Conservation (phyloP, 768 basidiomycete species). For the Boletus rubropictus region DNA sequence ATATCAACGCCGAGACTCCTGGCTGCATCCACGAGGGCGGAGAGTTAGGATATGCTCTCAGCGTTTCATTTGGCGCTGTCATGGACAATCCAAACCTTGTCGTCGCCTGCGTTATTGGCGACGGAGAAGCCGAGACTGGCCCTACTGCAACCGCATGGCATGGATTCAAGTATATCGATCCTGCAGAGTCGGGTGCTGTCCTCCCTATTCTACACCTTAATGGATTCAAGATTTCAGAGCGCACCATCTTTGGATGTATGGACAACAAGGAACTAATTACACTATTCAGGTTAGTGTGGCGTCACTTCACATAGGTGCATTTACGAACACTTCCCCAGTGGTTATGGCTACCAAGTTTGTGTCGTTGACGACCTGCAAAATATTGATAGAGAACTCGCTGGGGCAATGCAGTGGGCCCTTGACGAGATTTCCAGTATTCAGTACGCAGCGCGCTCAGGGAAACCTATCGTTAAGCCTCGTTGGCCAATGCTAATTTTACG, state of each 20-base stretch:
- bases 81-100: conserved; percentile 90
- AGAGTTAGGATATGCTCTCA: conserved; percentile 84
- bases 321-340: conserved; percentile 33
- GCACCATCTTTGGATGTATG: conserved; percentile 88
- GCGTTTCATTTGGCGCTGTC: conserved; percentile 80
- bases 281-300: conserved; percentile 54
- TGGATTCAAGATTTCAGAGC: conserved; percentile 86
- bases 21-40: conserved; percentile 90
- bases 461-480: conserved; percentile 79
- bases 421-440: conserved; percentile 74
- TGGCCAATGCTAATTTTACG: conserved; percentile 87
- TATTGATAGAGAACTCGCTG: conserved; percentile 76
- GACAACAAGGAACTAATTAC: conserved; percentile 77
- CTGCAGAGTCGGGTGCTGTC: conserved; percentile 83
- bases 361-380: conserved; percentile 64
- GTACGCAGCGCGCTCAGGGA: conserved; percentile 65
- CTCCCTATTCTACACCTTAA: conserved; percentile 88
- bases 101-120: conserved; percentile 77
- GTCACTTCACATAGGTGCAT: not conserved
- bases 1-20: conserved; percentile 80
- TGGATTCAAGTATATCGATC: conserved; percentile 85
- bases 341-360: conserved; percentile 85
- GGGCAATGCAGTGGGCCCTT: conserved; percentile 77
- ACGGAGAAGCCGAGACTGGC: conserved; percentile 81
- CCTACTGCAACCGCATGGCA: conserved; percentile 82